A percentile compares a stretch with the other conserved stretches of the same genome.
phyloP scores from a whole-genome alignment of 176 grass and related monocot genomes.

The Guadua angustifolia region DNA sequence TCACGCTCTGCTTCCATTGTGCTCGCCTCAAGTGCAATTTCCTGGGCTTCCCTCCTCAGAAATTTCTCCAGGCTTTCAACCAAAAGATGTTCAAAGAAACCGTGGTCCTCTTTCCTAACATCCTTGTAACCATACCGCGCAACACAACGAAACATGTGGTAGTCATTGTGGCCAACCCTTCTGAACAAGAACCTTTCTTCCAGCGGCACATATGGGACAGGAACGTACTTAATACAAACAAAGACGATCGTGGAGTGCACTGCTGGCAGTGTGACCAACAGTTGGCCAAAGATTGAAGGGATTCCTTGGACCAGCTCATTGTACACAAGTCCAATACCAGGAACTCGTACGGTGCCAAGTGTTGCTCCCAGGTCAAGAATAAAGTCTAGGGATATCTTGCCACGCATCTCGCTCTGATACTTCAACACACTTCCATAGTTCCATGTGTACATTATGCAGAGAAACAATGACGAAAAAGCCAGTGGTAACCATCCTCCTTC shows the following conservation, averaged over 20 bases:
- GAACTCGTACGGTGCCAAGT: conserved; percentile 86
- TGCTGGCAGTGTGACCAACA: conserved; percentile 81
- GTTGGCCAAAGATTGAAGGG: conserved; percentile 85
- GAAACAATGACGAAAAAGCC: conserved; percentile 80
- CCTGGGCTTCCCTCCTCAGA: conserved; percentile 79
- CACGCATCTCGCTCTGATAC: conserved; percentile 94
- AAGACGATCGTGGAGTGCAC: conserved; percentile 93
- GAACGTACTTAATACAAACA: conserved; percentile 93
- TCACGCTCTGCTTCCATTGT: conserved; percentile 58
- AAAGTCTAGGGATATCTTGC: conserved; percentile 88
- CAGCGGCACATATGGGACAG: conserved; percentile 68
- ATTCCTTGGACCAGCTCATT: conserved; percentile 97
- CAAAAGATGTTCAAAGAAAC: conserved; percentile 75
- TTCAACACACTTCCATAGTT: conserved; percentile 97
- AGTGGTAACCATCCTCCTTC: conserved; percentile 95
- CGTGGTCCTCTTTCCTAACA: conserved; percentile 85
- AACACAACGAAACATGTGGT: conserved; percentile 89
- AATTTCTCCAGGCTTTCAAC: conserved; percentile 85
- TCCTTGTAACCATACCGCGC: conserved; percentile 98
- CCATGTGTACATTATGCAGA: conserved; percentile 94
- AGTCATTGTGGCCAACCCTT: conserved; percentile 84
- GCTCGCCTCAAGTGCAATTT: conserved; percentile 65
- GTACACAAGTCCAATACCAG: conserved; percentile 94
- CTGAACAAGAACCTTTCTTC: conserved; percentile 96
- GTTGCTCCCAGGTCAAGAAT: conserved; percentile 75